phyloP scores from a whole-genome alignment of 75 land plant genomes.

The Selaginella tamariscina region DNA sequence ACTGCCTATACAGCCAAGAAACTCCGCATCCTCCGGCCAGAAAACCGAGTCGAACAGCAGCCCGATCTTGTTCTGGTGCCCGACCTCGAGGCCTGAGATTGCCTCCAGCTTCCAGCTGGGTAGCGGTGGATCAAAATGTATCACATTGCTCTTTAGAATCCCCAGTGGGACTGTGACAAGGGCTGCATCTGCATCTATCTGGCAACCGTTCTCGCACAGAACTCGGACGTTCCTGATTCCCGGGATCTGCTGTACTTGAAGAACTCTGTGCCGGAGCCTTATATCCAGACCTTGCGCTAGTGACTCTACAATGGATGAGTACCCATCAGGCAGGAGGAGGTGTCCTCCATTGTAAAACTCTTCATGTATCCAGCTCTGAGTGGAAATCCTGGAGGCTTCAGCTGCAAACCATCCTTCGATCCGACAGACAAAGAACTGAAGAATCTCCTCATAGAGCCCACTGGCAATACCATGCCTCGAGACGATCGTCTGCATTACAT shows the following conservation, averaged over 20 bases:
- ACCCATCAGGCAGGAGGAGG: neutral
- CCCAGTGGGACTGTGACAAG: conserved; percentile 4
- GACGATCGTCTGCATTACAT: neutral
- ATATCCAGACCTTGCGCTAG: neutral
- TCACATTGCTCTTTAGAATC: neutral
- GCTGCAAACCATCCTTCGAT: neutral
- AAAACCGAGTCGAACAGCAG: neutral
- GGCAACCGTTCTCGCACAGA: neutral
- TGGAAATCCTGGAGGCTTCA: neutral
- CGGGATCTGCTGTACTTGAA: neutral
- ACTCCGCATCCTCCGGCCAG: neutral
- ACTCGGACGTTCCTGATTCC: neutral
- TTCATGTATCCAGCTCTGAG: neutral
- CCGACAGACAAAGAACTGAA: neutral
- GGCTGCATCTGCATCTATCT: neutral
- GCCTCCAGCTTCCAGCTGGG: neutral
- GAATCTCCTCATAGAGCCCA: neutral
- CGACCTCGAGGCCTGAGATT: conserved; percentile 1
- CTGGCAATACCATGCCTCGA: neutral
- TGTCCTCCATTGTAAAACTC: neutral
- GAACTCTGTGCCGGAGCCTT: neutral
- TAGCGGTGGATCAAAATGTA: neutral
- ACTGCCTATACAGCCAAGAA: neutral
- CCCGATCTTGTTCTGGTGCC: conserved; percentile 9
- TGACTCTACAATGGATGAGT: neutral